Base-by-base conservation (phyloP, 306 rosid genomes). In the Vigna mungo region DNA sequence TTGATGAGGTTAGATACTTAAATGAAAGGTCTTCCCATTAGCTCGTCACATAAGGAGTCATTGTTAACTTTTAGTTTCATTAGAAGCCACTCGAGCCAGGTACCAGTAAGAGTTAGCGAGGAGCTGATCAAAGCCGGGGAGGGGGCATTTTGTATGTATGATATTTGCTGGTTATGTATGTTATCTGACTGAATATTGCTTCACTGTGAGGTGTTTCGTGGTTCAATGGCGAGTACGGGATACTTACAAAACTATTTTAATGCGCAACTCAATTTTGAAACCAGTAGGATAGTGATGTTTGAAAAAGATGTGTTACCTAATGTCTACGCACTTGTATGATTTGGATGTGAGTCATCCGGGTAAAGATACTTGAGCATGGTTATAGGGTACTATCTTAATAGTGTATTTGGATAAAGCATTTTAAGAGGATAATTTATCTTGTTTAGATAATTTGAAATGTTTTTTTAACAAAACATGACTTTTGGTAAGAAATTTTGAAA, bases 1-100 rank as follows among this genome's bases (percentile, higher is more conserved):
- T 66, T 66, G 5, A 66, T 66, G 71, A 41, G 53, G 71, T 17
- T 43, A 20, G 71, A 66, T 66, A 66, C 13, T 63, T 63, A n/a
- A 65, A 18, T 66, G 71, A 66, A 41, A 20, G 34, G 34, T 18
- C 13, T 9, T 37, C 11, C 9, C 30, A 32, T 48, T 75, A 59
- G 75, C 54, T 41, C 12, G 11, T 59, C 53, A 25, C 68, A 39
- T 17, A 11, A 41, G 18, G 43, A 17, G 25, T 75, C 18, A 25
- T 39, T 41, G 60, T 58, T 60, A 68, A 36, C 18, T 59, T 49
- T 2, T 81, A 16, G 67, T 52, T 51, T 80, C 67, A 51, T 52
- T 51, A 15, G 44, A 75, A 61, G 21, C 62, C 32, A 25, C 23
- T 32, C 44, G 16, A 32, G 14, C 44, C 44, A 61, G 15, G 43